Conservation (phyloP, 495 filamentous ascomycete species). For the Opeltia flavorubescens region DNA sequence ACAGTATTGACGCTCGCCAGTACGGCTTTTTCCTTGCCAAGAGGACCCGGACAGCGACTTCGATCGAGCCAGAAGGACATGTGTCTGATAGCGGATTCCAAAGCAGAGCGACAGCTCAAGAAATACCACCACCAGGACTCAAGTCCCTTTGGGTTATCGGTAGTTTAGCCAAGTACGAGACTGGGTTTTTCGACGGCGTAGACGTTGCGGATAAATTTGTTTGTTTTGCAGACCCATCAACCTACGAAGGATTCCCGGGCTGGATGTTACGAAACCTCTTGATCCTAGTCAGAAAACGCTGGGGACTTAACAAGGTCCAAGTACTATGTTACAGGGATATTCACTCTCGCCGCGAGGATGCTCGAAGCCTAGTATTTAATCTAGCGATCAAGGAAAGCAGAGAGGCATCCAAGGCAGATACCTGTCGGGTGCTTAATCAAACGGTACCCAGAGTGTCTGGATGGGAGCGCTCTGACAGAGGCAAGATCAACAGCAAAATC, state of each 20-base stretch:
- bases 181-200: conserved; percentile 67
- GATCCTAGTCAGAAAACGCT: conserved; percentile 70
- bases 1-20: conserved; percentile 61
- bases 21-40: conserved; percentile 91
- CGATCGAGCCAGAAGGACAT: background rate
- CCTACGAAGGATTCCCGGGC: conserved; percentile 68
- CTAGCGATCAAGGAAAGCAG: conserved; percentile 28
- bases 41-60: conserved; percentile 28
- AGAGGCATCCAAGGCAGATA: conserved; percentile 5
- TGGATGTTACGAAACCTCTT: conserved; percentile 90
- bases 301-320: conserved; percentile 60
- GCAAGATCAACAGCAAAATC: conserved; percentile 58
- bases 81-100: conserved; percentile 12
- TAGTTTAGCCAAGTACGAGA: conserved; percentile 62
- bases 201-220: conserved; percentile 59
- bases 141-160: conserved; percentile 63
- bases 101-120: conserved; percentile 22
- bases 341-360: conserved; percentile 57
- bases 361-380: conserved; percentile 63
- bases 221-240: conserved; percentile 84
- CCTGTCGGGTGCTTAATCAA: too few relatives aligned
- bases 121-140: conserved; percentile 28
- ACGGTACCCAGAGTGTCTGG: conserved; percentile 78
- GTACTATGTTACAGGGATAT: conserved; percentile 85
- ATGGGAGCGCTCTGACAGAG: conserved; percentile 73